Conservation (phyloP, 1,284 basidiomycete species). For the Spongiforma sp. region DNA sequence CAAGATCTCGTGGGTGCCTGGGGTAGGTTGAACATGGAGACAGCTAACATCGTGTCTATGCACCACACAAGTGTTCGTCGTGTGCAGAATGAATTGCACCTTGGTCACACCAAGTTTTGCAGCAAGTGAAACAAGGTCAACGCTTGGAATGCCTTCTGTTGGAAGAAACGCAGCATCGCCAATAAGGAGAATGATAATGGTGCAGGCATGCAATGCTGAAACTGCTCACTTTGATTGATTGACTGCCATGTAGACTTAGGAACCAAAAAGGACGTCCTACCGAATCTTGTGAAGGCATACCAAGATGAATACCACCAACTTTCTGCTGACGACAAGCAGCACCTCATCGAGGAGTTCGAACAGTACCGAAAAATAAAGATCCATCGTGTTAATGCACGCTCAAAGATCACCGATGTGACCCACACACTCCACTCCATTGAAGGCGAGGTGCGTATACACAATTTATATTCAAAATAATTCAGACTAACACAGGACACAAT, state of each 20-base stretch:
- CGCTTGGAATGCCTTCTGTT: not conserved
- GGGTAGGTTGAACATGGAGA: no score
- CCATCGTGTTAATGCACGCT: not conserved
- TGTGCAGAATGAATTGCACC: not conserved
- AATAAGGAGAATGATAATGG: not conserved
- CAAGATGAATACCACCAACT: not conserved
- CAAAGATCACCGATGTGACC: not conserved
- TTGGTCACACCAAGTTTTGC: not conserved
- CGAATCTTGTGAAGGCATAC: not conserved
- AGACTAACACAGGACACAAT: not conserved
- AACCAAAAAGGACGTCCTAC: not conserved
- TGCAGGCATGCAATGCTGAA: no score
- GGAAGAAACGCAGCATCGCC: not conserved
- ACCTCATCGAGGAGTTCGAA: not conserved
- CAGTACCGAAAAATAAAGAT: not conserved
- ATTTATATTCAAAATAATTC: not conserved
- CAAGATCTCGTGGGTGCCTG: not conserved
- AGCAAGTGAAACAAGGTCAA: not conserved
- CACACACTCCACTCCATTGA: not conserved
- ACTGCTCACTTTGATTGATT: no score
- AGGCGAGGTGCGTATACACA: no score
- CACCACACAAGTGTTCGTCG: not conserved
- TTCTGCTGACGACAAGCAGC: not conserved
- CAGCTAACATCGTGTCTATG: no score
- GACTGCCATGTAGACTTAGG: not conserved